Evolutionary conservation across 1,139 yeast species (phyloP).

Genomic region (Kazachstania sp.): DNA sequence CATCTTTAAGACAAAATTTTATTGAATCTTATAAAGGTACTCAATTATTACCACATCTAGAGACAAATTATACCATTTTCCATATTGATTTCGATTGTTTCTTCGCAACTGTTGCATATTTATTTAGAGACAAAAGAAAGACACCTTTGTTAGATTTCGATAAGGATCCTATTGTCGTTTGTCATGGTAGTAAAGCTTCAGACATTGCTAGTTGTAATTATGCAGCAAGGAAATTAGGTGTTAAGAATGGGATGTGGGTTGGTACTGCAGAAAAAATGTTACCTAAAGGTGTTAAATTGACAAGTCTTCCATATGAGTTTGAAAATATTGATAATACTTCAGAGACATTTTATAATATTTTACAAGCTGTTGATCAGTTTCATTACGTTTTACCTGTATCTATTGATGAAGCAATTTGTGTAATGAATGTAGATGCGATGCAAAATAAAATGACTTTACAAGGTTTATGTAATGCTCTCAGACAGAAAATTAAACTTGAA

Average conservation of each 20-base stretch:
- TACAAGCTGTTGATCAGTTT: constrained; percentile 22
- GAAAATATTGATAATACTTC: constrained; percentile 59
- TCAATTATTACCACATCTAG: background rate
- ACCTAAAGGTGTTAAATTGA: constrained; percentile 41
- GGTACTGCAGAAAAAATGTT: constrained; percentile 53
- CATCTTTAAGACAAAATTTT: constrained; percentile 58
- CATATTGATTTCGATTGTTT: constrained; percentile 94
- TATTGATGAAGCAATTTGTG: constrained; percentile 82
- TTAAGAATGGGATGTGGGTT: constrained; percentile 87
- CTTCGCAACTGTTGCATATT: constrained; percentile 78
- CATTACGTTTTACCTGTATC: constrained; percentile 75
- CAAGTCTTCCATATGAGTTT: constrained; percentile 64
- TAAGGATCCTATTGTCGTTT: constrained; percentile 67
- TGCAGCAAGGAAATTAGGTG: constrained; percentile 65
- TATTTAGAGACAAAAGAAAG: constrained; percentile 35
- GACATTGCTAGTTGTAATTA: constrained; percentile 95
- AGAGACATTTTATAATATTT: constrained; percentile 43
- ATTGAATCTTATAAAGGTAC: constrained; percentile 9
- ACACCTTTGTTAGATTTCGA: constrained; percentile 38
- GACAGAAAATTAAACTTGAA: constrained; percentile 36
- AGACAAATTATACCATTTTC: constrained; percentile 36
- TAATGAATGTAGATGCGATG: constrained; percentile 26
- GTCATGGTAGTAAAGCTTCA: constrained; percentile 56
- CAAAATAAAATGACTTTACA: constrained; percentile 8
- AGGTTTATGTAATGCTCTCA: constrained; percentile 30